Evolutionary conservation across 192 early-diverging fungal species (phyloP).

Genomic region (Linnemannia elongata): DNA sequence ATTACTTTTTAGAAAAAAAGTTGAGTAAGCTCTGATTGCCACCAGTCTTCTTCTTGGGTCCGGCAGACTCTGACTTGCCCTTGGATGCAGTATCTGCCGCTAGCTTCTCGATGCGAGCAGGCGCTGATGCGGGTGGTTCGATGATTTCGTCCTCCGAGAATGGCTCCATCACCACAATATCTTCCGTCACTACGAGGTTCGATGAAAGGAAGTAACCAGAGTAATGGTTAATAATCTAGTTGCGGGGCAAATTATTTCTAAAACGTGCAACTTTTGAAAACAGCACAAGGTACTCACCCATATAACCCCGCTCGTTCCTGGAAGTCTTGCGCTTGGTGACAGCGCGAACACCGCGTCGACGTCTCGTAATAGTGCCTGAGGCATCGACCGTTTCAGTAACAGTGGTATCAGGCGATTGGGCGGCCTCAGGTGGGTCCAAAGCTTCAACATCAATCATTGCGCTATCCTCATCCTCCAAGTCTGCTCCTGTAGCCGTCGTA

Average conservation of each 20-base stretch:
- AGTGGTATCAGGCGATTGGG: neutral
- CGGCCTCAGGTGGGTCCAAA: constrained; percentile 4
- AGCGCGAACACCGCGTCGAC: constrained; percentile 24
- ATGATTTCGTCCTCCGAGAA: constrained; percentile 44
- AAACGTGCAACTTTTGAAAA: neutral
- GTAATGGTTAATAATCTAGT: neutral
- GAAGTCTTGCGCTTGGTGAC: constrained; percentile 45
- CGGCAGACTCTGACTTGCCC: neutral
- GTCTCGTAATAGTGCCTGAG: constrained; percentile 1
- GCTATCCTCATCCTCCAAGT: constrained; percentile 39
- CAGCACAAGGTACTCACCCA: constrained; percentile 16
- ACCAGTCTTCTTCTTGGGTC: constrained; percentile 33
- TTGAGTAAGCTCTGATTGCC: constrained; percentile 52
- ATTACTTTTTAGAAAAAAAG: constrained; percentile 38
- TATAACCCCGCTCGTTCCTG: constrained; percentile 46
- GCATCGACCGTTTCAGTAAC: neutral
- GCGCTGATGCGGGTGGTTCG: constrained; percentile 5
- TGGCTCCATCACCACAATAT: constrained; percentile 31
- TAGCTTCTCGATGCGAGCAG: neutral
- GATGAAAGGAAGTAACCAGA: neutral
- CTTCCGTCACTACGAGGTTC: constrained; percentile 34
- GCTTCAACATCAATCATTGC: constrained; percentile 42
- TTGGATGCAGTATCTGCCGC: neutral
- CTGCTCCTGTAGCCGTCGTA: neutral
- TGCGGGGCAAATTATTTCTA: neutral